phyloP scores from a whole-genome alignment of 441 rosid genomes.

The Aleurites moluccanus region DNA sequence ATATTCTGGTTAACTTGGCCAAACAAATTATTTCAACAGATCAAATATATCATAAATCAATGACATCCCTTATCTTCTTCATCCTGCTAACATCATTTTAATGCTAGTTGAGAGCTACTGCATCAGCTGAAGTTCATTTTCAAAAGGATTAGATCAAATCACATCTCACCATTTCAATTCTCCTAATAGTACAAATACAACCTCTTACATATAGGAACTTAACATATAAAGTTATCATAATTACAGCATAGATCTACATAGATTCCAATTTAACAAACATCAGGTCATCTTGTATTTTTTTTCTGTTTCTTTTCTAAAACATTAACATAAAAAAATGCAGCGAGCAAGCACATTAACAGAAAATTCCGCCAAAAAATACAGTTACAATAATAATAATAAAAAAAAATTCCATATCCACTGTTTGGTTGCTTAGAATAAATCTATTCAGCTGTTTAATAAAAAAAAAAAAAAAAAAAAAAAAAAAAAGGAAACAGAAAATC shows the following conservation, averaged over 20 bases:
- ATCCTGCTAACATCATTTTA: not conserved
- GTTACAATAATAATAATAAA: not conserved
- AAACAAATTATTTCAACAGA: not conserved
- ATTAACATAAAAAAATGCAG: not conserved
- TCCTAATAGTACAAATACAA: not conserved
- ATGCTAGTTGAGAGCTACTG: not conserved
- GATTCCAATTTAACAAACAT: no score
- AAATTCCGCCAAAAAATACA: not conserved
- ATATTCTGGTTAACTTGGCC: not conserved
- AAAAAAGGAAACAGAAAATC: not conserved
- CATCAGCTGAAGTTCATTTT: not conserved
- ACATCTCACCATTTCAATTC: not conserved
- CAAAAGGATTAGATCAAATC: not conserved
- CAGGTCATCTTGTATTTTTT: not conserved
- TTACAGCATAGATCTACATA: not conserved
- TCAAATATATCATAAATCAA: no score
- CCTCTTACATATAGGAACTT: not conserved
- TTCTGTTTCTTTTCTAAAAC: not conserved
- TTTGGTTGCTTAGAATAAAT: not conserved
- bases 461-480: not conserved
- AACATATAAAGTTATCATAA: not conserved
- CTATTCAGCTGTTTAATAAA: not conserved
- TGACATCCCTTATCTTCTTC: not conserved
- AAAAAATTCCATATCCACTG: not conserved
- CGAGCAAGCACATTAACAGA: not conserved